Evolutionary conservation across 331 rosid genomes (phyloP).

Genomic region (Quercus lobata): DNA sequence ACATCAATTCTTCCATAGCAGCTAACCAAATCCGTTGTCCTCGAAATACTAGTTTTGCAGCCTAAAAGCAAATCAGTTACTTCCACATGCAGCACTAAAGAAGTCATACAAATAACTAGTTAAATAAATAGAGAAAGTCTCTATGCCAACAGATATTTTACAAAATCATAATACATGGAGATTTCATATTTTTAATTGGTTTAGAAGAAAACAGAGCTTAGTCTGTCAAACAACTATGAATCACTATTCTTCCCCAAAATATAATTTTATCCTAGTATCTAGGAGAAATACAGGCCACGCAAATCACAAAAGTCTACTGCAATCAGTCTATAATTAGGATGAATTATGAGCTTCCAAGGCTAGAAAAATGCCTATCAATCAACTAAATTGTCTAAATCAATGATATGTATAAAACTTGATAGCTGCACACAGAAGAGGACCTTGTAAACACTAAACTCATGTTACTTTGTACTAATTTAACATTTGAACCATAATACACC

Average conservation of each 20-base stretch:
- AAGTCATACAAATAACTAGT: background rate
- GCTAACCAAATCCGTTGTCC: slow-evolving; percentile 86
- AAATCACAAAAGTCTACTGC: background rate
- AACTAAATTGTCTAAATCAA: too few relatives aligned
- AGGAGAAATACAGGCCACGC: background rate
- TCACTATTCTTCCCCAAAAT: background rate
- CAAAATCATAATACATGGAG: background rate
- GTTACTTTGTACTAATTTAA: background rate
- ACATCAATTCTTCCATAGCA: slow-evolving; percentile 74
- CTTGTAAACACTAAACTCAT: background rate
- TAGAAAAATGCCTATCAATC: background rate
- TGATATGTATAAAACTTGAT: background rate
- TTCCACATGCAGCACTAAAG: slow-evolving; percentile 1
- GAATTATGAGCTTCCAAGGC: background rate
- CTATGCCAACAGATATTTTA: background rate
- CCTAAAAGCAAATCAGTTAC: slow-evolving; percentile 36
- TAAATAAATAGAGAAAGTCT: background rate
- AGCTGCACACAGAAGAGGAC: background rate
- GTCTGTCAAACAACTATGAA: background rate
- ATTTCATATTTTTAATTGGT: background rate
- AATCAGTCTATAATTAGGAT: background rate
- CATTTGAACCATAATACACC: background rate
- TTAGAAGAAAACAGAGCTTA: background rate
- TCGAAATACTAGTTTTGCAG: slow-evolving; percentile 69
- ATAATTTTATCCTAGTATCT: background rate